Evolutionary conservation across 2,329 filamentous ascomycete species (phyloP).

Genomic region (Dactylellina parvicollis): DNA sequence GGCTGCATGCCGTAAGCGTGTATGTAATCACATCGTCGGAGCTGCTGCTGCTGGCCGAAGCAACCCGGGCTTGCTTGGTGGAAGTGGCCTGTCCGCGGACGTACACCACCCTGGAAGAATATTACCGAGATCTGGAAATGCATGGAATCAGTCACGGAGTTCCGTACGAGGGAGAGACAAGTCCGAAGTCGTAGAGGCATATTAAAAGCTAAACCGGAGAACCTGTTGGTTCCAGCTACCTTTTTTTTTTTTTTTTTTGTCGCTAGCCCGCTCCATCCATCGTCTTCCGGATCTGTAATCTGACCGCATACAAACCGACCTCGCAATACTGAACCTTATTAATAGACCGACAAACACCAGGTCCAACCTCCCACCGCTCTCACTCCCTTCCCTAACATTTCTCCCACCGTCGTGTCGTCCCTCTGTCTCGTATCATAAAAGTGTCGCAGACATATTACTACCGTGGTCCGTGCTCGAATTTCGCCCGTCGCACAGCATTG

Average conservation of each 20-base stretch:
- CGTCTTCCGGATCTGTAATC: conserved; percentile 48
- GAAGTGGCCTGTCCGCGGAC: conserved; percentile 35
- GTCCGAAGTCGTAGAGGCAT: background rate
- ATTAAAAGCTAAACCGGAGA: conserved; percentile 8
- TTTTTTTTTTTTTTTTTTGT: conserved; percentile 7
- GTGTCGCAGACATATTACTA: too few relatives aligned
- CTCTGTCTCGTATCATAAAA: too few relatives aligned
- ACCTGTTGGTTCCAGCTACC: background rate
- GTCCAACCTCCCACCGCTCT: background rate
- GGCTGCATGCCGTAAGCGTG: conserved; percentile 49
- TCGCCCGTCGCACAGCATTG: too few relatives aligned
- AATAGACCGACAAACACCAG: background rate
- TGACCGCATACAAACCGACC: background rate
- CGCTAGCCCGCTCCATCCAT: conserved; percentile 1
- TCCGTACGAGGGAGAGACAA: conserved; percentile 17
- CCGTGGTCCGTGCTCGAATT: too few relatives aligned
- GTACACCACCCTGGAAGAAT: background rate
- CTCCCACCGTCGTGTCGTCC: too few relatives aligned
- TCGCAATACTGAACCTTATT: conserved; percentile 9
- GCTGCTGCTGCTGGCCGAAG: conserved; percentile 39
- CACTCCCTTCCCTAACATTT: background rate
- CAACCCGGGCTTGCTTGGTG: conserved; percentile 24
- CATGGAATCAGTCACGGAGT: conserved; percentile 50
- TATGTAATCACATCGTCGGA: conserved; percentile 50
- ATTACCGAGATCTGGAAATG: conserved; percentile 28